Evolutionary conservation across 179 eudicot species (phyloP), one percentile per base, ranked within the genome.

Genomic region (Beta macrorhiza): DNA sequence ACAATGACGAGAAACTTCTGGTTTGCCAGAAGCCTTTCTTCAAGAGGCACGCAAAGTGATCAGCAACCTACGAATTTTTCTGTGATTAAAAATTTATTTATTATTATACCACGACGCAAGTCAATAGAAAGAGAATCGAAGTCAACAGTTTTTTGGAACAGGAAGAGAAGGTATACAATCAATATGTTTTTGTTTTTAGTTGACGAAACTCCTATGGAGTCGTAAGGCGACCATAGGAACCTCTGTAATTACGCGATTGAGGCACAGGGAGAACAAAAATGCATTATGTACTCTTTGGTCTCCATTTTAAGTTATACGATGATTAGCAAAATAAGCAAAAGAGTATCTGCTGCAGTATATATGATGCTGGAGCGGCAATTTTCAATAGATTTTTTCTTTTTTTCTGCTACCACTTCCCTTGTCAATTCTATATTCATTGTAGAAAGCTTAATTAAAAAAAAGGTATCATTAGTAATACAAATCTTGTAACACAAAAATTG

Each of bases 1-100:
- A 84, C 86, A 92, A 89, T 17, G 89, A 92, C 1, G 93, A 93
- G 84, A 94, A 88, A 76, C 97, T 97, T 81, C 92, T 97, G 17
- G 87, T 97, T 78, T 94, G 98, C 90, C 99, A 97, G 84, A 97
- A 97, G 85, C 95, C 99, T 49, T 92, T 93, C 88, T 75, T 92
- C 80, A 94, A 89, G 87, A 89, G 86, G 83, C 92, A 87, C 67
- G 78, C 89, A 17, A 87, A 85, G 84, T 89, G 81, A 84, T 74
- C 32, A 47, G 62, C 65, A n/a, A 59, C 49, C 9, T 58, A 71
- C 68, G n/a, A 32, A 51, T 58, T 70, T 73, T 78, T 57, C 75
- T 83, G 84, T 79, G 78, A 82, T 92, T 82, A 83, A 45, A 74
- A 74, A 85, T 88, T 85, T 65, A 80, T 80, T 84, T 79, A 72